A percentile compares a stretch with the other conserved stretches of the same genome.
Conservation (phyloP, 1,284 basidiomycete genomes). For the Cutaneotrichosporon cyanovorans region DNA sequence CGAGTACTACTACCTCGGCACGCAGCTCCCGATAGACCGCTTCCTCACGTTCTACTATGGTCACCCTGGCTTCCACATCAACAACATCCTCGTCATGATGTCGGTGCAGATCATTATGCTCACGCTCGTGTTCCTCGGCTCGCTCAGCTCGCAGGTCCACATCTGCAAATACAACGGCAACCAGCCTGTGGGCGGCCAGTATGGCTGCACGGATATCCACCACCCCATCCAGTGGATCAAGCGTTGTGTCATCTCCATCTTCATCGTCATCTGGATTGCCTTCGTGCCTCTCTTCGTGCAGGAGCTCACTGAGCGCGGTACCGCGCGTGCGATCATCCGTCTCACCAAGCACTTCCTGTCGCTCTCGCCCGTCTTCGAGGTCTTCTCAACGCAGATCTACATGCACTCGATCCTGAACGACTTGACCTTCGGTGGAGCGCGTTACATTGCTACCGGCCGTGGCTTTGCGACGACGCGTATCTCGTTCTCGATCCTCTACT, state of each 20-base stretch:
- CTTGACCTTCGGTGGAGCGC: constrained; percentile 87
- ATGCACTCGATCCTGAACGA: constrained; percentile 92
- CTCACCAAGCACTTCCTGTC: constrained; percentile 87
- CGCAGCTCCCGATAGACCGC: constrained; percentile 95
- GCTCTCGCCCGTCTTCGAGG: constrained; percentile 87
- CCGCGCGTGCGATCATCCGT: constrained; percentile 76
- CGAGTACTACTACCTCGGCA: constrained; percentile 98
- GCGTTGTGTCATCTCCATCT: constrained; percentile 89
- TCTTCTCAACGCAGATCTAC: constrained; percentile 93
- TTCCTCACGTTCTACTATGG: constrained; percentile 99
- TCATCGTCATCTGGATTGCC: constrained; percentile 92
- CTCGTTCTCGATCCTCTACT: constrained; percentile 86
- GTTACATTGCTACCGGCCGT: constrained; percentile 98
- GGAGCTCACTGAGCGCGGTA: constrained; percentile 88
- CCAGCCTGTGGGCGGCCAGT: constrained; percentile 57
- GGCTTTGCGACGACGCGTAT: constrained; percentile 91
- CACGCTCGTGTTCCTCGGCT: constrained; percentile 81
- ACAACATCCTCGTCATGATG: constrained; percentile 96
- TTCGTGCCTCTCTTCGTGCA: constrained; percentile 90
- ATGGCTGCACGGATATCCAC: constrained; percentile 83
- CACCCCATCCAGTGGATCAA: constrained; percentile 90
- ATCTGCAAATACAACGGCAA: constrained; percentile 80
- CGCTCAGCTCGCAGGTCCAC: constrained; percentile 67
- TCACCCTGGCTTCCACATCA: constrained; percentile 99
- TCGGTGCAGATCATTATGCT: constrained; percentile 89